A percentile compares a stretch with the other conserved stretches of the same genome.
phyloP scores from a whole-genome alignment of 257 asterid genomes.

The Solanum okadae region DNA sequence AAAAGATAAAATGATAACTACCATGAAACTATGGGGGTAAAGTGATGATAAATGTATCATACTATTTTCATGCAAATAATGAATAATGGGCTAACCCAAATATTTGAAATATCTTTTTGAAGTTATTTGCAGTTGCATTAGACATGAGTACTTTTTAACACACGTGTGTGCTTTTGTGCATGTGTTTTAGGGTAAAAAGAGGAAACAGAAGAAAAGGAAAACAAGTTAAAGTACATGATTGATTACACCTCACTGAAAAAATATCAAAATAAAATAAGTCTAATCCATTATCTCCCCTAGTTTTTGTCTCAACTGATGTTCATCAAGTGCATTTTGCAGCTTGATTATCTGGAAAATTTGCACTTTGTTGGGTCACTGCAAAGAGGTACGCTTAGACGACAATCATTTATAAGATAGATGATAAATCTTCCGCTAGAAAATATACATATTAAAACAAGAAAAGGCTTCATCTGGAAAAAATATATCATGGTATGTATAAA shows the following conservation, averaged over 20 bases:
- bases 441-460: background rate
- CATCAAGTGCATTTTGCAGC: background rate
- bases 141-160: background rate
- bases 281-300: background rate
- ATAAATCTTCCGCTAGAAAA: background rate
- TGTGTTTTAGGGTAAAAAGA: background rate
- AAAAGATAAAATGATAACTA: background rate
- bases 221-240: background rate
- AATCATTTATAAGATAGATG: background rate
- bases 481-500: background rate
- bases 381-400: background rate
- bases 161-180: background rate
- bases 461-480: background rate
- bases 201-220: background rate
- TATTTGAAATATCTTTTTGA: background rate
- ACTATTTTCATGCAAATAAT: background rate
- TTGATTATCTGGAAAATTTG: background rate
- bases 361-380: background rate
- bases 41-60: background rate
- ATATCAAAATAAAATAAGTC: background rate
- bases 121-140: background rate
- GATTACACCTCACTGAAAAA: background rate
- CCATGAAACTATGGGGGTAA: background rate
- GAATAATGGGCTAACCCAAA: background rate
- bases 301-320: background rate